Conservation (phyloP, 2,329 filamentous ascomycete genomes). For the Clathrospora elynae region DNA sequence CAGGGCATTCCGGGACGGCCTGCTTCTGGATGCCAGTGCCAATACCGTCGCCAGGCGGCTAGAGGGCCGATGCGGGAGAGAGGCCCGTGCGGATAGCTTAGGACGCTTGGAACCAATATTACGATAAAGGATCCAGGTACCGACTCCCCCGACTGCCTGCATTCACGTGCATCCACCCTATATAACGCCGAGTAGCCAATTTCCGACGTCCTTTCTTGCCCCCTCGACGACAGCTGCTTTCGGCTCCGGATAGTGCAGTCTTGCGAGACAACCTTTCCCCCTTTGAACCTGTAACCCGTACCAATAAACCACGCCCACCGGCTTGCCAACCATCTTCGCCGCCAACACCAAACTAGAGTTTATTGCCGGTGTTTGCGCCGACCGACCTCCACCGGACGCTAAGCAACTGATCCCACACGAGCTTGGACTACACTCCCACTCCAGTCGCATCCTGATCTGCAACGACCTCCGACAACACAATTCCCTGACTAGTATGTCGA, state of each 20-base stretch:
- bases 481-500: no score
- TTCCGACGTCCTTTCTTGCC: background rate
- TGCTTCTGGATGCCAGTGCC: no score
- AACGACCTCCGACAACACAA: background rate
- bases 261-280: constrained; percentile 20
- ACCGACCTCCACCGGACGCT: no score
- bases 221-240: background rate
- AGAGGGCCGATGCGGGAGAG: constrained; percentile 18
- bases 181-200: background rate
- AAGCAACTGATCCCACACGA: no score
- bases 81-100: constrained; percentile 9
- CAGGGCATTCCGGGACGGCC: no score
- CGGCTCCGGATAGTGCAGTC: constrained; percentile 19
- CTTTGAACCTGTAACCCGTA: constrained; percentile 4
- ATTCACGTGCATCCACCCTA: background rate
- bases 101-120: constrained; percentile 17
- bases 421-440: background rate
- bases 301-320: constrained; percentile 13
- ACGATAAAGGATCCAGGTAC: constrained; percentile 20
- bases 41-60: constrained; percentile 20
- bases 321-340: constrained; percentile 14
- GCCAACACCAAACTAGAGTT: constrained; percentile 14
- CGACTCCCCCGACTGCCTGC: constrained; percentile 3
- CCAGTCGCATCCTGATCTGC: background rate
- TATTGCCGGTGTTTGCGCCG: constrained; percentile 8